These are phyloP conservation scores for Aspergillus funiculosus DNA, from an alignment of 495 filamentous ascomycete species.

Conservation along the genomic window DNA sequence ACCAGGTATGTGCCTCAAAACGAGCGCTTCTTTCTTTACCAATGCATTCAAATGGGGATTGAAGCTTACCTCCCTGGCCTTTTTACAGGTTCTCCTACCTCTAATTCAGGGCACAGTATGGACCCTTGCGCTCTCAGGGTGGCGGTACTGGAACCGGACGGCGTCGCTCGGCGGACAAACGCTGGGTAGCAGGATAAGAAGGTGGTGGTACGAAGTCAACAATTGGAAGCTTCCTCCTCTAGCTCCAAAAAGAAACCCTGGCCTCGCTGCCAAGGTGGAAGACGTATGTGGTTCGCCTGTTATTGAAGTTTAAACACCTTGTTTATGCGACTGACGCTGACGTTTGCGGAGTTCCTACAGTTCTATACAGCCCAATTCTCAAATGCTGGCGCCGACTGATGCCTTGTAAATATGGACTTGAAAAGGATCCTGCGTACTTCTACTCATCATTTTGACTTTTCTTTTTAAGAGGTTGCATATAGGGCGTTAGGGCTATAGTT, in stretches of 20 bases:
- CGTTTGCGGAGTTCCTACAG: constrained; percentile 39
- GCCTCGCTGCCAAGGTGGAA: constrained; percentile 40
- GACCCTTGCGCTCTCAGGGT: constrained; percentile 71
- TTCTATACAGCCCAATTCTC: constrained; percentile 42
- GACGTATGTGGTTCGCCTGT: constrained; percentile 40
- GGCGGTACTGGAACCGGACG: constrained; percentile 74
- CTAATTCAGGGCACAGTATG: constrained; percentile 79
- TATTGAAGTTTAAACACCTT: not conserved
- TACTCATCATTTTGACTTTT: not conserved
- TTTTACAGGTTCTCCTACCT: constrained; percentile 66
- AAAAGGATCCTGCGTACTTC: not conserved
- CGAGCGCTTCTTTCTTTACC: not conserved
- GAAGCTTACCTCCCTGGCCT: not conserved
- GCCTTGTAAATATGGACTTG: not conserved
- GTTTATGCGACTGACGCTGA: constrained; percentile 21
- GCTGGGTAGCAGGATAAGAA: constrained; percentile 62
- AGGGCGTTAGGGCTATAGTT: constrained; percentile 13
- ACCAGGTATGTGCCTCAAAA: constrained; percentile 68
- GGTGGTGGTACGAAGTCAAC: constrained; percentile 92
- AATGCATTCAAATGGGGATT: not conserved
- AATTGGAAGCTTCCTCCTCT: constrained; percentile 63
- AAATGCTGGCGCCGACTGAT: constrained; percentile 33
- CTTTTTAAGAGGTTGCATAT: constrained; percentile 8
- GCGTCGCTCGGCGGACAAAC: constrained; percentile 63
- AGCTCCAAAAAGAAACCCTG: constrained; percentile 21